Conservation (phyloP, 805 yeast species). For the Nakazawaea holstii region DNA sequence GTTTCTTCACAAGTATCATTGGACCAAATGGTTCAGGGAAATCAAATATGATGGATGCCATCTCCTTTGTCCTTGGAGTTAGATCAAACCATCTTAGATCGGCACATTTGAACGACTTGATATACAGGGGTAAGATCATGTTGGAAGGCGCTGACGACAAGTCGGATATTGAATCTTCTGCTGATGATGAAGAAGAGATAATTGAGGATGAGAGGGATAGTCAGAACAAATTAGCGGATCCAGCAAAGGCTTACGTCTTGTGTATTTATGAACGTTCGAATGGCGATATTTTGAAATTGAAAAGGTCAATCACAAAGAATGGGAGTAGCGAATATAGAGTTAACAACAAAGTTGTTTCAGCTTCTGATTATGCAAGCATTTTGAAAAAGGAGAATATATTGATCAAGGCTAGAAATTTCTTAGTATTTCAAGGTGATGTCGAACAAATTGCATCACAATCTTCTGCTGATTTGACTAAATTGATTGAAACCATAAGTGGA, state of each 20-base stretch:
- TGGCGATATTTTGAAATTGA: slow-evolving; percentile 55
- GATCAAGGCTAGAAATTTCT: slow-evolving; percentile 83
- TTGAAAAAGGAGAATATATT: slow-evolving; percentile 76
- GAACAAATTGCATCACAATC: slow-evolving; percentile 89
- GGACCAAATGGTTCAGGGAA: slow-evolving; percentile 99
- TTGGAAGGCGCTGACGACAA: slow-evolving; percentile 15
- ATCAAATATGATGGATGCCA: slow-evolving; percentile 94
- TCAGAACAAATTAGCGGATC: slow-evolving; percentile 27
- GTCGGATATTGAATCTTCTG: slow-evolving; percentile 10
- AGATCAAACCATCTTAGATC: slow-evolving; percentile 74
- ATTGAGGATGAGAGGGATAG: slow-evolving; percentile 15
- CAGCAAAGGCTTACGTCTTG: slow-evolving; percentile 64
- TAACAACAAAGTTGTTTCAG: slow-evolving; percentile 55
- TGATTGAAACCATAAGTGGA: slow-evolving; percentile 83
- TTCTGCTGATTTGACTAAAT: slow-evolving; percentile 62
- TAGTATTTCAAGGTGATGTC: slow-evolving; percentile 96
- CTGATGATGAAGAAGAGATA: slow-evolving; percentile 11
- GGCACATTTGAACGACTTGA: slow-evolving; percentile 62
- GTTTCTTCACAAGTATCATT: slow-evolving; percentile 82
- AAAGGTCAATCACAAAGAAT: slow-evolving; percentile 49
- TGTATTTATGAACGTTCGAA: slow-evolving; percentile 65
- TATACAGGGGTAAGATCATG: slow-evolving; percentile 65
- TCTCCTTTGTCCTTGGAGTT: slow-evolving; percentile 89
- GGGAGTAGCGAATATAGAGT: slow-evolving; percentile 70
- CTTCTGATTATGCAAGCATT: slow-evolving; percentile 56